Evolutionary conservation across 768 basidiomycete species (phyloP).

Genomic region (Tephrocybe sp.): DNA sequence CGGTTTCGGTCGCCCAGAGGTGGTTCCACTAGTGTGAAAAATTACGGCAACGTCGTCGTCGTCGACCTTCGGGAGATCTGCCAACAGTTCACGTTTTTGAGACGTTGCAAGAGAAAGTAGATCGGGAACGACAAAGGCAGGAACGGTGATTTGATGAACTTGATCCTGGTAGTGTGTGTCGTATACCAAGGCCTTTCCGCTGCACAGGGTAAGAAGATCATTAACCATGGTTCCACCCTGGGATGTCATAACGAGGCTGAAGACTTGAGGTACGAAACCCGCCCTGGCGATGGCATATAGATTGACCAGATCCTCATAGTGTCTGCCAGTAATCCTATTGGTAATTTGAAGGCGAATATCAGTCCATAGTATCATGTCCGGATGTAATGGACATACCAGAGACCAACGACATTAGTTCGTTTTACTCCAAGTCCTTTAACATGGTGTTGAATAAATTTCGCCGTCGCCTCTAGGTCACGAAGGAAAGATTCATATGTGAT

Average conservation of each 20-base stretch:
- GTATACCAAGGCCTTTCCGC: conserved; percentile 7
- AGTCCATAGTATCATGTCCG: not conserved
- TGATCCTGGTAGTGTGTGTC: conserved; percentile 3
- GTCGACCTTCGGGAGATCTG: conserved; percentile 1
- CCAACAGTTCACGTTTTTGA: not conserved
- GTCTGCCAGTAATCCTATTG: conserved; percentile 5
- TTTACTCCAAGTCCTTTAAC: conserved; percentile 1
- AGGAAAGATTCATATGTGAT: conserved; percentile 5
- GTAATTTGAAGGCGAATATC: too few species aligned
- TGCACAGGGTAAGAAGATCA: conserved; percentile 1
- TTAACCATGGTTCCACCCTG: conserved; percentile 7
- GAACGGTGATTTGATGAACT: conserved; percentile 1
- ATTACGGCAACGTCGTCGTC: conserved; percentile 10
- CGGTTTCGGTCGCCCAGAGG: conserved; percentile 11
- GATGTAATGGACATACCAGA: conserved; percentile 1
- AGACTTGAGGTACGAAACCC: conserved; percentile 10
- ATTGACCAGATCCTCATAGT: conserved; percentile 6
- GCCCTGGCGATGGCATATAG: conserved; percentile 7
- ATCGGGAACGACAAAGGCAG: not conserved
- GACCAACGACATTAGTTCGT: conserved; percentile 2
- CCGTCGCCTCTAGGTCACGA: not conserved
- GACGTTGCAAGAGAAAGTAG: not conserved
- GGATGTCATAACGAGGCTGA: conserved; percentile 3
- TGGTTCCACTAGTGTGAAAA: conserved; percentile 14
- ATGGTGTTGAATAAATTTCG: not conserved